Evolutionary conservation across 345 rosid genomes (phyloP), one percentile per base, ranked within the genome.

Genomic region (Cardiospermum halicacabum): DNA sequence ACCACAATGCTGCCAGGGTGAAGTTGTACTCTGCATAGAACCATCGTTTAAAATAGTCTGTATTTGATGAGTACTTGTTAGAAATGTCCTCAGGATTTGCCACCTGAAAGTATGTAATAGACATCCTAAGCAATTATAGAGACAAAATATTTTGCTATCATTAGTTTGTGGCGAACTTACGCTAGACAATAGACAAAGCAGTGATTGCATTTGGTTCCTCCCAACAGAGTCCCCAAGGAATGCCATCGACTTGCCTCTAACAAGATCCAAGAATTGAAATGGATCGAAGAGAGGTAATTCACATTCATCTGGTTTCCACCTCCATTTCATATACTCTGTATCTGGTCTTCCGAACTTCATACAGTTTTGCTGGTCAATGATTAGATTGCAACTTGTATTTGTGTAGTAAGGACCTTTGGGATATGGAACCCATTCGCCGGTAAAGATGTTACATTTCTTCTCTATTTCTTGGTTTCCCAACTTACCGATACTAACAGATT

Each of bases 161-260:
- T 13, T 15, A 32, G 22, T 8, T 13, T 21, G 32, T 7, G 27
- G 34, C 26, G 50, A 11, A 64, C 77, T 75, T 72, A 75, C 85
- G 49, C 25, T 15, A 10, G 80, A 58, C 66, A 81, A 62, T 26
- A 81, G 73, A 65, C 83, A 81, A 10, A 71, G 8, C 45, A 81
- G 7, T 18, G 85, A 81, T 19, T 81, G 72, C 83, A 81, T 73
- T 48, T 81, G 85, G 77, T 78, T 81, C 59, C 79, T 72, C 50
- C 74, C 85, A 0, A 81, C 69, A 1, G 85, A 81, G 56, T 81
- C 85, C 28, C 85, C 82, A n/a, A 81, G 73, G 57, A 81, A 81
- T 11, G 82, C 82, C 68, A 78, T 53, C 0, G 76, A 67, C 27
- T 81, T 81, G 39, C 85, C 85, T 7, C 77, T 66, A 3, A 62